A percentile compares a stretch with the other conserved stretches of the same genome.
Evolutionary conservation across 2,329 filamentous ascomycete genomes (phyloP).

Genomic region (Curvularia sp.): DNA sequence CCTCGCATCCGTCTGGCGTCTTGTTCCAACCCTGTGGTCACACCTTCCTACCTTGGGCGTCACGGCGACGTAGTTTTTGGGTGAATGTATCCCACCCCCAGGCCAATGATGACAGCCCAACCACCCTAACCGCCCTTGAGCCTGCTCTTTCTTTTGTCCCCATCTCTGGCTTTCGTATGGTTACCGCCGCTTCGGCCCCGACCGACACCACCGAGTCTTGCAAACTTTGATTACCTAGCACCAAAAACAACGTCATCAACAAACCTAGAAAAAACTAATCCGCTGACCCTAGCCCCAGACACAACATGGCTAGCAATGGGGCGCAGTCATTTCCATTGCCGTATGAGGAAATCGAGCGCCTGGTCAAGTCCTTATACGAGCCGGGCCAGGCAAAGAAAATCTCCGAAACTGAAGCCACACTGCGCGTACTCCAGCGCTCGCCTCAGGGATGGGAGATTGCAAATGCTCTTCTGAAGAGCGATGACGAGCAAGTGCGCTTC

Average conservation of each 20-base stretch:
- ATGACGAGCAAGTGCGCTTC: constrained; percentile 81
- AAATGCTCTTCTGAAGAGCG: constrained; percentile 72
- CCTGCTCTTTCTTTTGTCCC: background rate
- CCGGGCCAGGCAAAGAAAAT: constrained; percentile 57
- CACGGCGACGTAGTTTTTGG: constrained; percentile 6
- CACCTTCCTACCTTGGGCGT: constrained; percentile 13
- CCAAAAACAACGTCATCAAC: background rate
- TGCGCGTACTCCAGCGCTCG: constrained; percentile 81
- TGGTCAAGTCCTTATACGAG: constrained; percentile 61
- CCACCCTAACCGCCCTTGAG: background rate
- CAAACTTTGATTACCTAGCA: constrained; percentile 1
- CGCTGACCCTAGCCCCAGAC: background rate
- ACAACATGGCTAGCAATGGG: constrained; percentile 33
- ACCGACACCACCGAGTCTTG: background rate
- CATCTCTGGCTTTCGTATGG: background rate
- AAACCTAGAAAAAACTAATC: background rate
- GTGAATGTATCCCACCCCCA: constrained; percentile 5
- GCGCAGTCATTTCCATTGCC: constrained; percentile 36
- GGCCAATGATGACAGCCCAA: background rate
- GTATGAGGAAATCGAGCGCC: constrained; percentile 50
- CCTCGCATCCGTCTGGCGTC: constrained; percentile 3
- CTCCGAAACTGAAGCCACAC: constrained; percentile 70
- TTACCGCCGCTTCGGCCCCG: background rate
- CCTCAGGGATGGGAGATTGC: constrained; percentile 86
- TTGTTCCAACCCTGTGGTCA: constrained; percentile 4